Evolutionary conservation across 495 filamentous ascomycete genomes (phyloP).

Genomic region (Aspergillus heteromorphus): DNA sequence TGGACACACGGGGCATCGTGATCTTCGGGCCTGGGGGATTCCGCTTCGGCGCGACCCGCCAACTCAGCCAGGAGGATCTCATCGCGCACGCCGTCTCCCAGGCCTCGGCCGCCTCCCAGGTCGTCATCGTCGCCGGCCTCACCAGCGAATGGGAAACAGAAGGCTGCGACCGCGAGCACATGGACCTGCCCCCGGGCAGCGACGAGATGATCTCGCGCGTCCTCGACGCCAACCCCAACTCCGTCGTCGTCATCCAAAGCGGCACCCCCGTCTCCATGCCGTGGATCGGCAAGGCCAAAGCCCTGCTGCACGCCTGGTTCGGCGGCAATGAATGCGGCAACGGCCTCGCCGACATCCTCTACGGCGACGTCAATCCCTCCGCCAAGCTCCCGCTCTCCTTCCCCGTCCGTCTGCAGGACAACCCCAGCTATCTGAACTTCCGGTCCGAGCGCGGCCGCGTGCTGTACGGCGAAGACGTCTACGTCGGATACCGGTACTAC

Average conservation of each 20-base stretch:
- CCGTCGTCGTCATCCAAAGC: slow-evolving; percentile 76
- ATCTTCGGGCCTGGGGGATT: slow-evolving; percentile 66
- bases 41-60: slow-evolving; percentile 69
- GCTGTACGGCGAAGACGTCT: slow-evolving; percentile 74
- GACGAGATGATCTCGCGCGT: slow-evolving; percentile 70
- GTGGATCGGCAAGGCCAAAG: slow-evolving; percentile 63
- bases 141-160: slow-evolving; percentile 88
- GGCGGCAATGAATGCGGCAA: slow-evolving; percentile 64
- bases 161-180: slow-evolving; percentile 75
- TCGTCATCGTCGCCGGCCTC: slow-evolving; percentile 73
- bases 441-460: slow-evolving; percentile 72
- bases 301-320: slow-evolving; percentile 72
- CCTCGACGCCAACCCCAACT: slow-evolving; percentile 62
- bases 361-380: slow-evolving; percentile 51
- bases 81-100: slow-evolving; percentile 57
- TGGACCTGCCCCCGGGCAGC: slow-evolving; percentile 75
- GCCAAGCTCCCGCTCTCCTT: slow-evolving; percentile 57
- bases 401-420: slow-evolving; percentile 63
- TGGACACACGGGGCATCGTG: slow-evolving; percentile 46
- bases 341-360: slow-evolving; percentile 54
- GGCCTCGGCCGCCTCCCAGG: slow-evolving; percentile 63
- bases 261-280: slow-evolving; percentile 84
- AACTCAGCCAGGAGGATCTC: slow-evolving; percentile 60
- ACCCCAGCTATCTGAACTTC: slow-evolving; percentile 72
- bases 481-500: slow-evolving; percentile 80